A percentile compares a stretch with the other conserved stretches of the same genome.
phyloP scores from a whole-genome alignment of 2,329 filamentous ascomycete genomes.

The Annulohypoxylon truncatum region DNA sequence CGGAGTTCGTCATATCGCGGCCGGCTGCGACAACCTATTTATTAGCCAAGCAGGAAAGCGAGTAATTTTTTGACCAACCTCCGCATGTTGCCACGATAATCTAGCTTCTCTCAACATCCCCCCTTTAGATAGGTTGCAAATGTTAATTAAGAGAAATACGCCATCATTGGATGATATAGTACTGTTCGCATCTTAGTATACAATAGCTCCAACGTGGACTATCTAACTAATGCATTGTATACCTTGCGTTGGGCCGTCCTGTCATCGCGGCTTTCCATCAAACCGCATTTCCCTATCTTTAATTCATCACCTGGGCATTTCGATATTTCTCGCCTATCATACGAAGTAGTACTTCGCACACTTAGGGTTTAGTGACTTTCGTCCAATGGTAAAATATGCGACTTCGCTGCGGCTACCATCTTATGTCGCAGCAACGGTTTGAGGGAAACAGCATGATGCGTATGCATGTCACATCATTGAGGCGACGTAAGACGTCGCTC shows the following conservation, averaged over 20 bases:
- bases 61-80: conserved; percentile 37
- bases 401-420: conserved; percentile 38
- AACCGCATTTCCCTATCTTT: conserved; percentile 22
- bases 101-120: conserved; percentile 30
- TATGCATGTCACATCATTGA: conserved; percentile 42
- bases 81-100: conserved; percentile 45
- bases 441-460: conserved; percentile 40
- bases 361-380: conserved; percentile 19
- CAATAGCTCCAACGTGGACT: conserved; percentile 15
- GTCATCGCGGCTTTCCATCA: conserved; percentile 18
- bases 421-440: conserved; percentile 29
- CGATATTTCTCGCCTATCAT: conserved; percentile 7
- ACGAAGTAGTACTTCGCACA: neutral
- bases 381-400: conserved; percentile 35
- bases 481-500: conserved; percentile 34
- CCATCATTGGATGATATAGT: conserved; percentile 24
- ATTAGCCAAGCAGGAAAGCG: conserved; percentile 39
- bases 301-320: conserved; percentile 13
- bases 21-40: conserved; percentile 33
- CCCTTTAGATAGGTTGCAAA: conserved; percentile 39
- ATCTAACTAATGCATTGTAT: conserved; percentile 15
- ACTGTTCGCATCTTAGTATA: conserved; percentile 10
- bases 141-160: conserved; percentile 37
- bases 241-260: conserved; percentile 5
- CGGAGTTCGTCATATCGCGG: conserved; percentile 40